A percentile compares a stretch with the other conserved stretches of the same genome.
Evolutionary conservation across 1,139 yeast genomes (phyloP).

Genomic region (Blastobotrys illinoisensis): DNA sequence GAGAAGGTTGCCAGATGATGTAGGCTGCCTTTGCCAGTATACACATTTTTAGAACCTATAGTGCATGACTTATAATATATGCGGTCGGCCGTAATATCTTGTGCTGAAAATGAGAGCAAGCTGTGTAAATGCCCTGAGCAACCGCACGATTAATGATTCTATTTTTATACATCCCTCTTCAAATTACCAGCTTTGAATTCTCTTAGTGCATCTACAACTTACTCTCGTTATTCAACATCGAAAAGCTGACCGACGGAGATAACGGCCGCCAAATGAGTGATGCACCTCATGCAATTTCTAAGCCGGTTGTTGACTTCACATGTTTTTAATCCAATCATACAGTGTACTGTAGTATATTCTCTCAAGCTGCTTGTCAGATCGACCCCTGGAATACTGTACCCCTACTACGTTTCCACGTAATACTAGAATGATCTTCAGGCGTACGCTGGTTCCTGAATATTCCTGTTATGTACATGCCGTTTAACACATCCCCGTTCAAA

Average conservation of each 20-base stretch:
- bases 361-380: neutral
- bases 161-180: neutral
- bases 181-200: too few species aligned
- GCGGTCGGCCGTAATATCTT: neutral
- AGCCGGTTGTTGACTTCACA: neutral
- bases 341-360: too few species aligned
- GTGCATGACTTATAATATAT: neutral
- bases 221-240: too few species aligned
- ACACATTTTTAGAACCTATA: neutral
- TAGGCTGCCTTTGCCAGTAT: neutral
- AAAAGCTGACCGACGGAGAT: too few species aligned
- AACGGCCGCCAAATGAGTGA: too few species aligned
- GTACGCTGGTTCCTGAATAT: neutral
- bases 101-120: neutral
- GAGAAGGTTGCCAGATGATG: neutral
- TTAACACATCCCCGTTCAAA: neutral
- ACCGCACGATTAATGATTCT: neutral
- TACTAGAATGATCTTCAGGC: neutral
- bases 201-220: too few species aligned
- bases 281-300: neutral
- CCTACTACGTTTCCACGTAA: neutral
- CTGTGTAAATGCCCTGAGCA: neutral
- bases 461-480: neutral
- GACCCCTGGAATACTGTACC: neutral
- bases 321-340: neutral